Conservation (phyloP, 2,329 filamentous ascomycete species). For the Claviceps arundinis region DNA sequence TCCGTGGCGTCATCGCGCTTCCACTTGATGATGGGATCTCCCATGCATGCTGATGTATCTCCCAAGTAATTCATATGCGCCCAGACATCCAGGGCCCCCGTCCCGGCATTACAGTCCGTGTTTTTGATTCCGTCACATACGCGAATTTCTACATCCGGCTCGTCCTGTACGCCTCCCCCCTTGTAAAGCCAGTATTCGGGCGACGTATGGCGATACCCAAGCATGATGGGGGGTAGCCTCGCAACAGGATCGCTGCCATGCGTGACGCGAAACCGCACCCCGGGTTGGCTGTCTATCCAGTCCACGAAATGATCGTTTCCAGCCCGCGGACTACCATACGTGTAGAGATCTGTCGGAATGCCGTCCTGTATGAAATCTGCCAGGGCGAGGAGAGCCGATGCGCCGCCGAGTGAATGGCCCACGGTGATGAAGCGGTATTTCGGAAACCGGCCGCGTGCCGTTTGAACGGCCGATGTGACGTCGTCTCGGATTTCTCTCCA, state of each 20-base stretch:
- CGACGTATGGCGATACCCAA: slow-evolving; percentile 52
- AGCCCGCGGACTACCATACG: slow-evolving; percentile 53
- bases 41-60: slow-evolving; percentile 26
- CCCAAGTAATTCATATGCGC: slow-evolving; percentile 39
- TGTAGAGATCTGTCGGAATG: slow-evolving; percentile 41
- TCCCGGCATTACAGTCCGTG: slow-evolving; percentile 37
- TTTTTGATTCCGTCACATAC: slow-evolving; percentile 36
- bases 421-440: slow-evolving; percentile 42
- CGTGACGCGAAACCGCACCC: slow-evolving; percentile 49
- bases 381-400: slow-evolving; percentile 46
- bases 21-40: slow-evolving; percentile 12
- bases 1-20: slow-evolving; percentile 18
- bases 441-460: slow-evolving; percentile 33
- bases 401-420: slow-evolving; percentile 57
- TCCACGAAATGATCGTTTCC: slow-evolving; percentile 42
- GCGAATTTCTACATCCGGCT: slow-evolving; percentile 26
- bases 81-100: slow-evolving; percentile 27
- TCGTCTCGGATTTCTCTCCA: slow-evolving; percentile 39
- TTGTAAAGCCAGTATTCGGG: slow-evolving; percentile 54
- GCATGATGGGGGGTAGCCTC: slow-evolving; percentile 45
- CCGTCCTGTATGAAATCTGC: slow-evolving; percentile 39
- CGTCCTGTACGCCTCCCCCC: slow-evolving; percentile 21
- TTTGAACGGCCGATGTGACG: slow-evolving; percentile 29
- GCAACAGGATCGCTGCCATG: slow-evolving; percentile 56
- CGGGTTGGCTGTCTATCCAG: slow-evolving; percentile 39